Base-by-base conservation (phyloP, 257 asterid genomes). In the Capsicum rhomboideum region DNA sequence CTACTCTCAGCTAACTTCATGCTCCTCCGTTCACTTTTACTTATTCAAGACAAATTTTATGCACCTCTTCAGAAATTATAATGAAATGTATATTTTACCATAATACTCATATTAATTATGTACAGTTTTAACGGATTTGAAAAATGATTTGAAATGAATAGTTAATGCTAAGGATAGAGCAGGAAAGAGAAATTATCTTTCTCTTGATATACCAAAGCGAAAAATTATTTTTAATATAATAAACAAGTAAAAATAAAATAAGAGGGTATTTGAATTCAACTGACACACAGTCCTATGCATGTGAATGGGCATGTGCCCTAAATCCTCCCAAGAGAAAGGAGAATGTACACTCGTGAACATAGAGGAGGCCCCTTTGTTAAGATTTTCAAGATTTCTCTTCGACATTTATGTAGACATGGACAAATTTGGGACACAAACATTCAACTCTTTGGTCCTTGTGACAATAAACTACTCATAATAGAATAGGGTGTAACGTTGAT, bases 261-360 rank as follows among this genome's bases (percentile, higher is more conserved):
- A 20, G 9, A 0, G 7, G 0, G 10, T 18, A 58, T n/a, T 63
- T 63, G 84, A 44, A 87, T 80, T 78, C 72, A 84, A 82, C 49
- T 78, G 61, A 14, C 28, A 44, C 64, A 66, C 11, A n/a, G 6
- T 46, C 10, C 44, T 50, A 40, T 59, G 68, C 68, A 59, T 11
- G 34, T 59, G 68, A 59, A 59, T 21, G 68, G 21, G 78, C 85
- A 79, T 85, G 89, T 82, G 26, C 75, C 40, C 55, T n/a, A 52
- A 29, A 78, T 88, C 79, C 69, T 82, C 85, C 75, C 82, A 52
- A n/a, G n/a, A n/a, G n/a, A 82, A 68, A 18, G 86, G 82, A 54
- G 82, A 68, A 83, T 40, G 61, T 50, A 34, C 82, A 4, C 82
- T 59, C 68, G 68, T 59, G 71, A 63, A 63, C n/a, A 63, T 63